These are phyloP conservation scores for Arxiozyma telluris DNA, from an alignment of 1,139 yeast species.

Conservation along the genomic window DNA sequence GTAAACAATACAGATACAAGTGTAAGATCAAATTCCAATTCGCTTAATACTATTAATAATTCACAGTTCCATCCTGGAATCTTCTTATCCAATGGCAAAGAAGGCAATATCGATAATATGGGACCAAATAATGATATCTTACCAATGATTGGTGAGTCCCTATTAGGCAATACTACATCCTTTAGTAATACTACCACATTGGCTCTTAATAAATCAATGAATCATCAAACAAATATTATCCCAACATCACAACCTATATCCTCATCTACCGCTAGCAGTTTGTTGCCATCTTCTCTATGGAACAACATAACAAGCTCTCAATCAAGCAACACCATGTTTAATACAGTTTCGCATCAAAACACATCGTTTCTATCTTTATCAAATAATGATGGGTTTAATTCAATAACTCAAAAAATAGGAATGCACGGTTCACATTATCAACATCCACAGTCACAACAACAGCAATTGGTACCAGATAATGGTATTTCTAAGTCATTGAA, in stretches of 20 bases:
- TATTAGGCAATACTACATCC: not conserved
- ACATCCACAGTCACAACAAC: not conserved
- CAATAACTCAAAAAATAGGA: not conserved
- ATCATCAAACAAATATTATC: not conserved
- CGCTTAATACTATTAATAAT: not conserved
- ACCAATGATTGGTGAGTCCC: not conserved
- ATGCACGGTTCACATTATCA: not conserved
- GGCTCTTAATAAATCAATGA: not conserved
- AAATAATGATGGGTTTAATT: not conserved
- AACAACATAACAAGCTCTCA: not conserved
- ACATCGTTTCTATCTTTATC: not conserved
- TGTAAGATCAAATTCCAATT: not conserved
- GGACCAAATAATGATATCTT: not conserved
- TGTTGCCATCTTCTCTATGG: slow-evolving; percentile 2
- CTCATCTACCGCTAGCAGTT: not conserved
- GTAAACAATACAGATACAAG: not conserved
- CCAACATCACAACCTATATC: not conserved
- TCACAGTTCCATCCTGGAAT: not conserved
- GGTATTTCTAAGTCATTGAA: slow-evolving; percentile 13
- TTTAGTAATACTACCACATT: not conserved
- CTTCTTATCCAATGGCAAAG: not conserved
- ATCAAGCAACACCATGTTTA: not conserved
- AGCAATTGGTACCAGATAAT: not conserved
- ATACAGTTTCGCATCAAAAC: not conserved
- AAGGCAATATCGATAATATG: not conserved